A percentile compares a stretch with the other conserved stretches of the same genome.
These are phyloP conservation scores for Alternaria triticimaculans DNA, from an alignment of 2,329 filamentous ascomycete species.

Conservation along the genomic window DNA sequence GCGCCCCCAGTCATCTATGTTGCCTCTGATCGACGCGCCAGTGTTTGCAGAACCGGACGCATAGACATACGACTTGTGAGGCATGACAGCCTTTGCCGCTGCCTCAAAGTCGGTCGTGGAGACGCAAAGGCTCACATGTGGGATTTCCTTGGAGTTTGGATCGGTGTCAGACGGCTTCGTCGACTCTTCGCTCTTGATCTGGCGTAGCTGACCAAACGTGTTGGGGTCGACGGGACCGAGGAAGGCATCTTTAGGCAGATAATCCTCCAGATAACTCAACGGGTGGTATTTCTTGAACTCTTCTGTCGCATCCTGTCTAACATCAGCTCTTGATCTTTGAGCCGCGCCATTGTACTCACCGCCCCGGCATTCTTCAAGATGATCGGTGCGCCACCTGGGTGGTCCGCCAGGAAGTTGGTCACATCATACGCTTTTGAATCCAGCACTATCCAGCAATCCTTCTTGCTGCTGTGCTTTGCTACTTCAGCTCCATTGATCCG, in stretches of 20 bases:
- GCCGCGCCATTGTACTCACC: conserved; percentile 27
- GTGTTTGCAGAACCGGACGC: conserved; percentile 46
- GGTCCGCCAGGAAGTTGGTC: conserved; percentile 66
- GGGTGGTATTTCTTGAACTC: conserved; percentile 47
- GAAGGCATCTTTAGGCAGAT: conserved; percentile 34
- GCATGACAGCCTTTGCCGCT: conserved; percentile 40
- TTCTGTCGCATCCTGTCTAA: conserved; percentile 39
- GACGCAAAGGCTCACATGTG: conserved; percentile 41
- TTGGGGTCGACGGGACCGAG: conserved; percentile 42
- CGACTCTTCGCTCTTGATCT: conserved; percentile 28
- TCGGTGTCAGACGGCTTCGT: conserved; percentile 25
- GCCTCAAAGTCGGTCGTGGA: conserved; percentile 42
- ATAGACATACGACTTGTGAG: conserved; percentile 44
- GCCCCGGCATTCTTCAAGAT: conserved; percentile 53
- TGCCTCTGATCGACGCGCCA: conserved; percentile 38
- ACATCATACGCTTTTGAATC: conserved; percentile 72
- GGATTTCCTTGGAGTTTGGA: conserved; percentile 27
- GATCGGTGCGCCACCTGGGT: conserved; percentile 64
- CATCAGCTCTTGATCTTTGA: conserved; percentile 4
- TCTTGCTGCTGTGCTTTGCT: conserved; percentile 41
- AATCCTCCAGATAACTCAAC: conserved; percentile 37
- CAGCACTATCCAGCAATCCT: conserved; percentile 69
- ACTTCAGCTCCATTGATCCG: conserved; percentile 43
- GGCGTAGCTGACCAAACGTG: conserved; percentile 36
- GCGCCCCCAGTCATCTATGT: conserved; percentile 44